phyloP scores from a whole-genome alignment of 2,329 filamentous ascomycete species.

The Metarhizium rileyi region DNA sequence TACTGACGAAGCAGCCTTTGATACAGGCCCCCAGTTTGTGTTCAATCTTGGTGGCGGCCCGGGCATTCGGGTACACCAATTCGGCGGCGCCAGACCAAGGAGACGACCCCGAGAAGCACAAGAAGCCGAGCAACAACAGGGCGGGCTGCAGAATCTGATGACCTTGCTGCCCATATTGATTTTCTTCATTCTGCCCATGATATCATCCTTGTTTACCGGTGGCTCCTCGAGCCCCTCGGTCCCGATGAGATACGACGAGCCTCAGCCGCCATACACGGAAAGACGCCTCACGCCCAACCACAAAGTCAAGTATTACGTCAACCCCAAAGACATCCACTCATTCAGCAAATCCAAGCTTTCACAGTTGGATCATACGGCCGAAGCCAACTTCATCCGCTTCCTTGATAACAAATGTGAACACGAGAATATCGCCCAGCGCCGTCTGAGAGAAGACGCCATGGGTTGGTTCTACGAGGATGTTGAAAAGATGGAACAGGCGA shows the following conservation, averaged over 20 bases:
- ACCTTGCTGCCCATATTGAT: conserved; percentile 81
- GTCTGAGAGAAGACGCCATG: conserved; percentile 65
- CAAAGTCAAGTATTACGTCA: conserved; percentile 75
- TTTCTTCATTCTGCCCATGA: conserved; percentile 75
- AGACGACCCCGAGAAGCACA: conserved; percentile 61
- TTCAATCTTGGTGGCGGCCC: conserved; percentile 92
- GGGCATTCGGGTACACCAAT: conserved; percentile 89
- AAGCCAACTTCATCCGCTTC: conserved; percentile 58
- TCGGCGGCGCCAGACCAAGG: conserved; percentile 71
- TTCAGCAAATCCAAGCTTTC: conserved; percentile 60
- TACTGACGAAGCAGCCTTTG: conserved; percentile 44
- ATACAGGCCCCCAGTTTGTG: conserved; percentile 77
- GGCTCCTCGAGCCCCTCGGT: conserved; percentile 31
- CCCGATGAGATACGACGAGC: conserved; percentile 67
- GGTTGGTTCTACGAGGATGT: conserved; percentile 82
- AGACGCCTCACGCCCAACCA: conserved; percentile 61
- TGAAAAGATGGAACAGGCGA: conserved; percentile 66
- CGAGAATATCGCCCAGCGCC: conserved; percentile 56
- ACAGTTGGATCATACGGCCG: conserved; percentile 68
- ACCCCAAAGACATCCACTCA: conserved; percentile 65
- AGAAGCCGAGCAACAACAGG: conserved; percentile 38
- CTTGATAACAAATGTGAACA: conserved; percentile 64
- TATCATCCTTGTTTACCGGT: conserved; percentile 69
- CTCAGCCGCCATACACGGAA: conserved; percentile 62
- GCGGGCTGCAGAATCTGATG: conserved; percentile 50